Percentiles rank a stretch among this genome's conserved stretches.
Conservation (phyloP, 371 early-diverging fungal species). For the Apophysomyces elegans region DNA sequence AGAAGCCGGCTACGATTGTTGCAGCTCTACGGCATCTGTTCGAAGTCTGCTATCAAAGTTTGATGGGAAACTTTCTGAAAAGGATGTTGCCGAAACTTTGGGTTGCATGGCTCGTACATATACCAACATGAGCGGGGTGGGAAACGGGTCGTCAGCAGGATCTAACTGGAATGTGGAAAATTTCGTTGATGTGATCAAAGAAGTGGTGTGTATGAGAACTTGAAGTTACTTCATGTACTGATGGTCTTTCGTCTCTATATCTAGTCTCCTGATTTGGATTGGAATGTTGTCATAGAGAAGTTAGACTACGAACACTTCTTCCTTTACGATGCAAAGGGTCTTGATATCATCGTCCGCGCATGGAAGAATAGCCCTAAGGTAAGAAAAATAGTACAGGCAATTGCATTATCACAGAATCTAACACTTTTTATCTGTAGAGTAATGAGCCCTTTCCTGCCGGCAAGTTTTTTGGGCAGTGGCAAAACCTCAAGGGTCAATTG, state of each 20-base stretch:
- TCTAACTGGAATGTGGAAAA: conserved; percentile 73
- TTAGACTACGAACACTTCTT: conserved; percentile 77
- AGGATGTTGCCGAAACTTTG: conserved; percentile 71
- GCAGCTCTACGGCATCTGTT: conserved; percentile 49
- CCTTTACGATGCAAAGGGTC: conserved; percentile 64
- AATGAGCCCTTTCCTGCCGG: conserved; percentile 67
- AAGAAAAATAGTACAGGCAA: conserved; percentile 7
- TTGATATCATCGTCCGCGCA: conserved; percentile 68
- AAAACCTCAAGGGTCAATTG: conserved; percentile 72
- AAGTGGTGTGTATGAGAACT: conserved; percentile 47
- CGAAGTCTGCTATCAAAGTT: conserved; percentile 44
- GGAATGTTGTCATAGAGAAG: conserved; percentile 63
- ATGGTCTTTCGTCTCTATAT: conserved; percentile 2
- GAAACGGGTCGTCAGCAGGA: conserved; percentile 32
- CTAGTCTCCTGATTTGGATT: conserved; percentile 65
- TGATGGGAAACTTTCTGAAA: conserved; percentile 43
- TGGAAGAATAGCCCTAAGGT: conserved; percentile 70
- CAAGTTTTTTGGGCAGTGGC: conserved; percentile 80
- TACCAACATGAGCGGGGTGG: conserved; percentile 57
- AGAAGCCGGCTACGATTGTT: conserved; percentile 65
- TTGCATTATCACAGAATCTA: neutral
- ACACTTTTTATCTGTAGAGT: conserved; percentile 11
- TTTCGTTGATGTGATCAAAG: conserved; percentile 59
- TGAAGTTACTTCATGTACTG: neutral
- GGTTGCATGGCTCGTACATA: conserved; percentile 75